These are phyloP conservation scores for Cladosporium sp. DNA, from an alignment of 2,329 filamentous ascomycete species.

Conservation along the genomic window DNA sequence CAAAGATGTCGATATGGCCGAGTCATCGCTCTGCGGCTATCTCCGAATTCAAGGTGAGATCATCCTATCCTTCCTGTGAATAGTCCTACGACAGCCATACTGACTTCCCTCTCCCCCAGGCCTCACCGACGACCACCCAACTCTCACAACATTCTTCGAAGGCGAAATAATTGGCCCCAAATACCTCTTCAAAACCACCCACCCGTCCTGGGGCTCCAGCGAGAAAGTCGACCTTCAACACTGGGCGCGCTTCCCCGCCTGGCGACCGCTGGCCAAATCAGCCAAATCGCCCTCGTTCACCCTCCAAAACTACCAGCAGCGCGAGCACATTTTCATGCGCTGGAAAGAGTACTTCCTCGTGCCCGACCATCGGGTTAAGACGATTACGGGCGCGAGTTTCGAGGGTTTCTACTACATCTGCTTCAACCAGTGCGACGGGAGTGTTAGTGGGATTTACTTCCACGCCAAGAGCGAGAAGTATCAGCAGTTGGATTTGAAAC, in stretches of 20 bases:
- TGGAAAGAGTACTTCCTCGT: slow-evolving; percentile 99
- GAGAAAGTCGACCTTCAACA: slow-evolving; percentile 90
- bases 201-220: slow-evolving; percentile 85
- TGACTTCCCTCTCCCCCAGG: slow-evolving; percentile 51
- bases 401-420: slow-evolving; percentile 99
- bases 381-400: slow-evolving; percentile 91
- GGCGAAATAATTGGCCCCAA: slow-evolving; percentile 96
- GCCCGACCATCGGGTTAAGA: slow-evolving; percentile 86
- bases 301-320: slow-evolving; percentile 67
- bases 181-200: slow-evolving; percentile 87
- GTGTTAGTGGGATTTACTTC: slow-evolving; percentile 92
- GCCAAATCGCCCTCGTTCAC: slow-evolving; percentile 56
- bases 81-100: slow-evolving; percentile 13
- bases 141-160: slow-evolving; percentile 97
- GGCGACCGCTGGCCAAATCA: slow-evolving; percentile 68
- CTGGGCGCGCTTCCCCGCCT: slow-evolving; percentile 87
- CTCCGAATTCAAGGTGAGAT: slow-evolving; percentile 82
- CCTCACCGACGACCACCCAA: slow-evolving; percentile 91
- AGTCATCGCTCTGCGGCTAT: slow-evolving; percentile 94
- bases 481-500: slow-evolving; percentile 87
- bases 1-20: slow-evolving; percentile 89
- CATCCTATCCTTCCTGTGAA: not conserved
- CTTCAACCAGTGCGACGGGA: slow-evolving; percentile 87
- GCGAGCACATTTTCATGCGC: slow-evolving; percentile 93
- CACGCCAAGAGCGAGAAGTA: slow-evolving; percentile 99